These are phyloP conservation scores for Manihot esculenta DNA, from an alignment of 441 rosid species.

Conservation along the genomic window DNA sequence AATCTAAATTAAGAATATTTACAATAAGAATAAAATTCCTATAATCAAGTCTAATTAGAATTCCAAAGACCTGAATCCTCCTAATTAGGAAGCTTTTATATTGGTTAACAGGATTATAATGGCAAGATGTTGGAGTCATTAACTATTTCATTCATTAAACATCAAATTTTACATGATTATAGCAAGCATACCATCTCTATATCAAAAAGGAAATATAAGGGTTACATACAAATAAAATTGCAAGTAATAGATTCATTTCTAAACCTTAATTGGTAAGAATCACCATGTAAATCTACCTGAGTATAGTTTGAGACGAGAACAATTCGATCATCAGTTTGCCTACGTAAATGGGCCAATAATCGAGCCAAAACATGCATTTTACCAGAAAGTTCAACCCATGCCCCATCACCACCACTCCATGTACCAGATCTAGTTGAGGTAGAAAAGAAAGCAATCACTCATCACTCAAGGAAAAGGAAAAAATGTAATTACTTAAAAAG, in stretches of 20 bases:
- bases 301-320: slow-evolving; percentile 98
- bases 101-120: too few relatives aligned
- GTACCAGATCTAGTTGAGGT: slow-evolving; percentile 67
- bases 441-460: slow-evolving; percentile 17
- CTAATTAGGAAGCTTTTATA: too few relatives aligned
- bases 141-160: background rate
- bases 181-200: background rate
- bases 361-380: slow-evolving; percentile 98
- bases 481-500: slow-evolving; percentile 20
- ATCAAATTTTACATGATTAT: background rate
- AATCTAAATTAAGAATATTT: too few relatives aligned
- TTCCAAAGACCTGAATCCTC: too few relatives aligned
- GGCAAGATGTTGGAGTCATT: background rate
- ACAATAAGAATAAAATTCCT: too few relatives aligned
- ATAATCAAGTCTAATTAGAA: too few relatives aligned
- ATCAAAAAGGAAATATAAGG: slow-evolving; percentile 8
- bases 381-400: slow-evolving; percentile 98
- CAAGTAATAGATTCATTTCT: slow-evolving; percentile 1
- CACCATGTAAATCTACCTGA: slow-evolving; percentile 53
- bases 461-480: slow-evolving; percentile 13
- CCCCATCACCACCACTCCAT: slow-evolving; percentile 93
- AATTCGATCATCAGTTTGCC: slow-evolving; percentile 84
- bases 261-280: slow-evolving; percentile 10
- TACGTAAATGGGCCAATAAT: slow-evolving; percentile 77
- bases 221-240: background rate